A percentile compares a stretch with the other conserved stretches of the same genome.
Evolutionary conservation across 345 rosid species (phyloP).

Genomic region (Psidium guajava): DNA sequence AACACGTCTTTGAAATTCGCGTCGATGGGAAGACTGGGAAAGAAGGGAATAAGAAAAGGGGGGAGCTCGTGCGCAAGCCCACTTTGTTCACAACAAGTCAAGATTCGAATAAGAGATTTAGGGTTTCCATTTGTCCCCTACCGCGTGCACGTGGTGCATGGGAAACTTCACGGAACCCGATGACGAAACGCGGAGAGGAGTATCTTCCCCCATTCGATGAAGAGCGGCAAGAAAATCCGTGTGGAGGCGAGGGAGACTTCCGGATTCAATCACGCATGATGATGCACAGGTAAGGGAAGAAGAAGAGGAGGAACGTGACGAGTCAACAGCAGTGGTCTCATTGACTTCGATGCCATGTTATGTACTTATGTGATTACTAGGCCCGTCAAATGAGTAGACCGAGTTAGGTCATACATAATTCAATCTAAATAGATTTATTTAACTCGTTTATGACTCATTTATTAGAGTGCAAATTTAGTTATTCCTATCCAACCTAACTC

Average conservation of each 20-base stretch:
- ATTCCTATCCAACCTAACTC: too few relatives aligned
- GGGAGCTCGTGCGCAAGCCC: not conserved
- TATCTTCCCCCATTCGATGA: not conserved
- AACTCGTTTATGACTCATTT: too few relatives aligned
- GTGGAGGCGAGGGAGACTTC: not conserved
- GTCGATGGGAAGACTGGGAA: not conserved
- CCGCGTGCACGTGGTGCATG: not conserved
- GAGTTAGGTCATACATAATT: too few relatives aligned
- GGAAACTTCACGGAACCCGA: not conserved
- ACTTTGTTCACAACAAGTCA: not conserved
- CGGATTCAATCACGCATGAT: not conserved
- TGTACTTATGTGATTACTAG: not conserved
- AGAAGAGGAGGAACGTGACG: not conserved
- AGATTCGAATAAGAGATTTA: not conserved
- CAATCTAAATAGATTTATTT: too few relatives aligned
- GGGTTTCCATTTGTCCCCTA: not conserved
- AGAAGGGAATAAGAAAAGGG: not conserved
- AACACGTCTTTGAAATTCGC: not conserved
- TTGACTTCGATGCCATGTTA: not conserved
- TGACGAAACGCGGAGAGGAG: not conserved
- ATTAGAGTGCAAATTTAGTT: too few relatives aligned
- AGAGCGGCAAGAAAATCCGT: not conserved
- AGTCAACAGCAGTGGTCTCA: not conserved
- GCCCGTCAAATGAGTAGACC: too few relatives aligned
- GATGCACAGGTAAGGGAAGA: not conserved